Evolutionary conservation across 202 grass and related monocot genomes (phyloP).

Genomic region (Carex arenaria): DNA sequence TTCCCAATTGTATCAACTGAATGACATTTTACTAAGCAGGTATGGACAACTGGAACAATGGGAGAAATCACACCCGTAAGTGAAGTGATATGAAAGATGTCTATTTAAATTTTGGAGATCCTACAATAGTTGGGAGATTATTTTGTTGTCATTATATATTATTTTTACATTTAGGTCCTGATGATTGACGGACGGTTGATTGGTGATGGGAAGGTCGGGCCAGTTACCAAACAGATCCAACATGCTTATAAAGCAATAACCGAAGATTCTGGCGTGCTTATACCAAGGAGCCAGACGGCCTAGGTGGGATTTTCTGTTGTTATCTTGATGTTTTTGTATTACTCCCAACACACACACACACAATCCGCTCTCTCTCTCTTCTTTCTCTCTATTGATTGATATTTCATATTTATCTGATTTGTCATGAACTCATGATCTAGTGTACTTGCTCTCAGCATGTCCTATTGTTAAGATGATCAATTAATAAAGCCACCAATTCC

Average conservation of each 20-base stretch:
- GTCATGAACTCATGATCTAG: not conserved
- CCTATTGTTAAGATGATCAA: not conserved
- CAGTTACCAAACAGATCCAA: conserved; percentile 66
- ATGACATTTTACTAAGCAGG: conserved; percentile 48
- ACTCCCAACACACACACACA: no score
- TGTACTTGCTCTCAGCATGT: not conserved
- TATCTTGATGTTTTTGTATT: not conserved
- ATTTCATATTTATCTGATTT: not conserved
- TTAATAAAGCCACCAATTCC: not conserved
- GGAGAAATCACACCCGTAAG: conserved; percentile 93
- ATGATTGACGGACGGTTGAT: conserved; percentile 68
- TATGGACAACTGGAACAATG: conserved; percentile 99
- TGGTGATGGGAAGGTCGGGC: conserved; percentile 55
- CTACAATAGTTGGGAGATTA: not conserved
- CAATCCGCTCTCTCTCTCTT: no score
- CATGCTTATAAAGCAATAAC: conserved; percentile 61
- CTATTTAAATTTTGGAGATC: not conserved
- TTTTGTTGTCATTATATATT: not conserved
- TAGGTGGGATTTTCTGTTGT: not conserved
- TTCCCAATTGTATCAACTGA: not conserved
- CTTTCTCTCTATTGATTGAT: not conserved
- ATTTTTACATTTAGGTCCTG: conserved; percentile 46
- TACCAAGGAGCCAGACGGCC: conserved; percentile 32
- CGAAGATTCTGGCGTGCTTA: conserved; percentile 54
- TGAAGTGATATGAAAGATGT: not conserved